Percentiles rank a stretch among this genome's conserved stretches.
phyloP scores from a whole-genome alignment of 148 eudicot genomes.

The Amaranthus palmeri region DNA sequence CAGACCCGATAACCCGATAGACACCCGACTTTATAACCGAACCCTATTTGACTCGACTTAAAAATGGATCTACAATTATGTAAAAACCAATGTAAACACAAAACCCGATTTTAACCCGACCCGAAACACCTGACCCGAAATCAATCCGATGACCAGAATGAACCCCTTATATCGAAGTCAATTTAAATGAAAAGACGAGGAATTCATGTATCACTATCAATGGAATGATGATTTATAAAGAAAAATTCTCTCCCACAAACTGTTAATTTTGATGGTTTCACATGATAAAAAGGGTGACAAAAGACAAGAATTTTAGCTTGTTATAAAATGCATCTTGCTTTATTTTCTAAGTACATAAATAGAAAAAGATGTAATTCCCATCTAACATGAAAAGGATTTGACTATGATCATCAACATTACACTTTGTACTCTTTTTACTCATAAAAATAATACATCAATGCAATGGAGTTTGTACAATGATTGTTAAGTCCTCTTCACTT shows the following conservation, averaged over 20 bases:
- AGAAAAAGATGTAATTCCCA: not conserved
- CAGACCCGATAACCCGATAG: too few species aligned
- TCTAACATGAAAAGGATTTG: constrained; percentile 9
- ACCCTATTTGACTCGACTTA: too few species aligned
- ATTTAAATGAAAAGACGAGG: not conserved
- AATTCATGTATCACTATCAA: constrained; percentile 1
- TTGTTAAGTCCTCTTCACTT: not conserved
- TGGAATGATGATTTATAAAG: constrained; percentile 1
- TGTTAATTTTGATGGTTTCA: not conserved
- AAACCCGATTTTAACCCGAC: too few species aligned
- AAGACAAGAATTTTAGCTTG: not conserved
- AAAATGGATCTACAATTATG: too few species aligned
- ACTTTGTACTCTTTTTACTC: not conserved
- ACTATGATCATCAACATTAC: not conserved
- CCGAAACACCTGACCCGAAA: too few species aligned
- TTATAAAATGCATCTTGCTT: not conserved
- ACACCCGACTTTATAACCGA: too few species aligned
- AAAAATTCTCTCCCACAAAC: not conserved
- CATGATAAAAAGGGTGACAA: not conserved
- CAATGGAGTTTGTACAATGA: not conserved
- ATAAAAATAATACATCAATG: not conserved
- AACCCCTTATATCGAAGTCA: not conserved
- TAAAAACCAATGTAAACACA: too few species aligned
- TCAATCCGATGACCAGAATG: too few species aligned
- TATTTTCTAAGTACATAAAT: not conserved